Evolutionary conservation across 805 yeast species (phyloP), one percentile per base, ranked within the genome.

Genomic region (Starmerella vaccinii): DNA sequence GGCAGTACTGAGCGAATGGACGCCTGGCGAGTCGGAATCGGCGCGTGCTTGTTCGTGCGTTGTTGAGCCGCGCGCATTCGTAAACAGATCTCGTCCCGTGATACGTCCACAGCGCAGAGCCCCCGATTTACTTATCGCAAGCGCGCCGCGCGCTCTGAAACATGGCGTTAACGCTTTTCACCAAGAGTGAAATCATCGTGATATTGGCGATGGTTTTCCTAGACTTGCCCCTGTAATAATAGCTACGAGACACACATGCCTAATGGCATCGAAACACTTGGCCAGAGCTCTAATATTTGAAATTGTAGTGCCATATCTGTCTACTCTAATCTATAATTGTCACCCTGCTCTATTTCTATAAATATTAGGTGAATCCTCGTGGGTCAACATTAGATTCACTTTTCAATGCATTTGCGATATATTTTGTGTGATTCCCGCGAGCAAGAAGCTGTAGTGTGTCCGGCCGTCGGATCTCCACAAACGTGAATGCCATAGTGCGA

Each of bases 341-440:
- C n/a, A n/a, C n/a, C n/a, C n/a, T n/a, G n/a, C n/a, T n/a, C n/a
- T n/a, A n/a, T n/a, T n/a, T n/a, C n/a, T 26, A 26, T 26, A 12
- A 8, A 12, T 26, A 12, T 8, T 39, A 24, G 12, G 33, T 27
- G 23, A 41, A 27, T 10, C 5, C 9, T 7, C 6, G 4, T 5
- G 54, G 54, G 27, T 49, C 49, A 16, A 54, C 57, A 30, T 59
- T 59, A 23, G 38, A 41, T n/a, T 45, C 69, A 50, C 68, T 66
- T 23, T 62, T 64, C 50, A 59, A 49, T 2, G 73, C 73, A 15
- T 53, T 56, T 6, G 65, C 64, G 34, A 70, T 61, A 52, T 68
- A 68, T 57, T 71, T 71, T 12, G 75, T 71, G 56, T 71, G 75
- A 29, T 67, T 64, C 5, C 75, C 75, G 8, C 72, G 55, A 15